Evolutionary conservation across 495 filamentous ascomycete genomes (phyloP).

Genomic region (Opeltia flavorubescens): DNA sequence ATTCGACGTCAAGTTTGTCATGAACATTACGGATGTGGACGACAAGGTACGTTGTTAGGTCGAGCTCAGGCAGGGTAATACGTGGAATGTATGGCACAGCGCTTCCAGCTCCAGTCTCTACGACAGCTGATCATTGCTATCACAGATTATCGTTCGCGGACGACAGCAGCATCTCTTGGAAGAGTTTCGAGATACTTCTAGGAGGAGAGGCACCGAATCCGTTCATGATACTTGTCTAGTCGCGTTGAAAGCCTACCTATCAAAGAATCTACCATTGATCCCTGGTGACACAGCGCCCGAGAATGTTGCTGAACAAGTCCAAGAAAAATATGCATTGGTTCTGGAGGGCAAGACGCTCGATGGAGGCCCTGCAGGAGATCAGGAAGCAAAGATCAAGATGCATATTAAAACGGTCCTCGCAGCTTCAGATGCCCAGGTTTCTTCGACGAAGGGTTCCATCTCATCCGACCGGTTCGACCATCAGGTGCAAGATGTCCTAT

Average conservation of each 20-base stretch:
- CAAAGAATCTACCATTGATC: slow-evolving; percentile 63
- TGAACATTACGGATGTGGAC: slow-evolving; percentile 92
- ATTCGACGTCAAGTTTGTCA: slow-evolving; percentile 78
- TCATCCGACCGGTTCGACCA: slow-evolving; percentile 39
- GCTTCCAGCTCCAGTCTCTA: no score
- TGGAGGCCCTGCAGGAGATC: slow-evolving; percentile 51
- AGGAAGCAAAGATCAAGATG: slow-evolving; percentile 85
- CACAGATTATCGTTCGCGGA: slow-evolving; percentile 74
- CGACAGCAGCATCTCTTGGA: slow-evolving; percentile 62
- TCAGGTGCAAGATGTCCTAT: slow-evolving; percentile 50
- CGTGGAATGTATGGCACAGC: neutral
- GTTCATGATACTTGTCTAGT: slow-evolving; percentile 39
- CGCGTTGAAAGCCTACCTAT: slow-evolving; percentile 60
- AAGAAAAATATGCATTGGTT: slow-evolving; percentile 48
- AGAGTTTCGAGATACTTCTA: slow-evolving; percentile 36
- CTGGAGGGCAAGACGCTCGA: slow-evolving; percentile 35
- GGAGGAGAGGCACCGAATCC: slow-evolving; percentile 28
- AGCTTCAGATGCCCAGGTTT: slow-evolving; percentile 42
- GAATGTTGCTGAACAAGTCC: slow-evolving; percentile 26
- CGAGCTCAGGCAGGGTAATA: neutral
- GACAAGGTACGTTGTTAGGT: slow-evolving; percentile 52
- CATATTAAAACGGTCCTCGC: slow-evolving; percentile 64
- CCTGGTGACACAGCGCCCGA: slow-evolving; percentile 3
- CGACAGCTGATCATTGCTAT: no score
- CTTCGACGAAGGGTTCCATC: slow-evolving; percentile 15